Conservation (phyloP, 495 filamentous ascomycete species). For the Hypomontagnella submonticulosa region DNA sequence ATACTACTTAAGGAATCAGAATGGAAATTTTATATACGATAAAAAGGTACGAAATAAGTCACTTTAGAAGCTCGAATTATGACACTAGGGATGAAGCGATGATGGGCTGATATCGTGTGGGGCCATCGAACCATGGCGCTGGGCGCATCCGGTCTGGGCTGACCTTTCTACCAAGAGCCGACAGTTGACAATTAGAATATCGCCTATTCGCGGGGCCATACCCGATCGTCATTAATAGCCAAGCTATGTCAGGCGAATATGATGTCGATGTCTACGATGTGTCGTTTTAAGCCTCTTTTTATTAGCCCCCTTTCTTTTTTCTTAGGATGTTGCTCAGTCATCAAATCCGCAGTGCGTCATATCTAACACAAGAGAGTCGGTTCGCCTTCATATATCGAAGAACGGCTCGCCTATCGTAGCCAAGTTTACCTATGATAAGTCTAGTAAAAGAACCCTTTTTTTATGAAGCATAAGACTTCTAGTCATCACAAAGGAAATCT, state of each 20-base stretch:
- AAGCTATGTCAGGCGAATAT: conserved; percentile 31
- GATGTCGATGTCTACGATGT: conserved; percentile 37
- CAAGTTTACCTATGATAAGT: too few relatives aligned
- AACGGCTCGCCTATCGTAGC: too few relatives aligned
- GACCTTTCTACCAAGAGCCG: conserved; percentile 1
- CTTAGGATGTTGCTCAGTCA: too few relatives aligned
- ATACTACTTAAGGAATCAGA: neutral
- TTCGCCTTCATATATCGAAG: too few relatives aligned
- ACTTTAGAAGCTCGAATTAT: neutral
- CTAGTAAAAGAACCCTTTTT: too few relatives aligned
- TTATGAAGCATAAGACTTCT: too few relatives aligned
- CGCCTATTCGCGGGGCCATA: conserved; percentile 23
- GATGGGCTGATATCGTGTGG: conserved; percentile 42
- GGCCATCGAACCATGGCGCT: conserved; percentile 39
- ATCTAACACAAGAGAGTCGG: too few relatives aligned
- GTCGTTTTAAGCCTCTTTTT: neutral
- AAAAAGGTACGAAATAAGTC: neutral
- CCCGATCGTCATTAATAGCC: conserved; percentile 8
- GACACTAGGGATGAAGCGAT: conserved; percentile 30
- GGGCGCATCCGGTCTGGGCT: conserved; percentile 36
- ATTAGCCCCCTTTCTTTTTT: too few relatives aligned
- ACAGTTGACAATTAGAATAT: conserved; percentile 1
- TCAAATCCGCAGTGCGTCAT: too few relatives aligned
- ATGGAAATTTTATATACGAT: conserved; percentile 7
- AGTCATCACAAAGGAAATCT: too few relatives aligned